A percentile compares a stretch with the other conserved stretches of the same genome.
phyloP scores from a whole-genome alignment of 2,329 filamentous ascomycete genomes.

The Trichoderma cornu-damae region DNA sequence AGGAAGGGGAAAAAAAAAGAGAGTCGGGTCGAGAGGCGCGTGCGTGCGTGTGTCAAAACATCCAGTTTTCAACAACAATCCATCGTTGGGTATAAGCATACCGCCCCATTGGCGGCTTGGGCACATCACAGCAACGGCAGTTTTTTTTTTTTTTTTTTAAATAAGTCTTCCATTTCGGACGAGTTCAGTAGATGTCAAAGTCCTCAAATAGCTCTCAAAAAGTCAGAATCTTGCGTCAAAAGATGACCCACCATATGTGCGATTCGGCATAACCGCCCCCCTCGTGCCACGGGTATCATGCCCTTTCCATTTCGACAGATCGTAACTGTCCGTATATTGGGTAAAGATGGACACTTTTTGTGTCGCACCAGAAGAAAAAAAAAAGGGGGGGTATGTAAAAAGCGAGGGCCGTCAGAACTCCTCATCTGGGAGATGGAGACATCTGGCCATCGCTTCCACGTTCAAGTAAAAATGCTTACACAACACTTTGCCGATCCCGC shows the following conservation, averaged over 20 bases:
- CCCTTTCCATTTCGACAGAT: constrained; percentile 14
- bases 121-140: not conserved
- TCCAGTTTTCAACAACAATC: not conserved
- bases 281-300: constrained; percentile 18
- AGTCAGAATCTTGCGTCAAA: not conserved
- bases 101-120: not conserved
- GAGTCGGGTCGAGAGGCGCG: no score
- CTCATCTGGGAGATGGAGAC: not conserved
- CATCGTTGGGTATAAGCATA: no score
- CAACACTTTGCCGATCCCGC: not conserved
- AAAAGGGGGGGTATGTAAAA: not conserved
- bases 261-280: not conserved
- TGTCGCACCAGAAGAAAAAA: not conserved
- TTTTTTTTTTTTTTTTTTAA: not conserved
- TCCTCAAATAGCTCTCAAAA: not conserved
- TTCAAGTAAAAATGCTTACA: constrained; percentile 3
- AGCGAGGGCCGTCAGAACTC: not conserved
- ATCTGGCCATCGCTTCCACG: not conserved
- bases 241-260: not conserved
- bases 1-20: no score
- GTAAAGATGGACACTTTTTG: not conserved
- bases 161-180: no score
- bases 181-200: not conserved
- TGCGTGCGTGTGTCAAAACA: no score
- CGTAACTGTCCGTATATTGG: constrained; percentile 13